Base-by-base conservation (phyloP, 345 rosid genomes). In the Eucalyptus polybractea region DNA sequence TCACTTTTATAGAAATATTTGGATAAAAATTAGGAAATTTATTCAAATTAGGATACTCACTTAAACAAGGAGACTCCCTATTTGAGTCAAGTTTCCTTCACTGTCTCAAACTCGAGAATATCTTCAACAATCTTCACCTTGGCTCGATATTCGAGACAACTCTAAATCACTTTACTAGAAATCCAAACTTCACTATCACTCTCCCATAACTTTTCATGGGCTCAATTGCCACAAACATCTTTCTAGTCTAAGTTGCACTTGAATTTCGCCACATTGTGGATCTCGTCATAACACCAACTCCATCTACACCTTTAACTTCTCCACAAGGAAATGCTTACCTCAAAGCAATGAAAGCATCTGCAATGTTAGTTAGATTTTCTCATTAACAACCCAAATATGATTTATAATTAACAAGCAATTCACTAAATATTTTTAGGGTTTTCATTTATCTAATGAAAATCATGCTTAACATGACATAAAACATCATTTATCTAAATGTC, bases 301-400 rank as follows among this genome's bases (percentile, higher is more conserved):
- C 76, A 67, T 19, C 0, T 67, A 6, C 37, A 67, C 6, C 21
- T 67, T 67, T 15, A 67, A 33, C 40, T n/a, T n/a, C 10, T 67
- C 3, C 3, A 53, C 24, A 53, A 53, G 56, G 10, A 17, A 53
- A 53, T 53, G 56, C 56, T 1, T 19, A 53, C 56, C 56, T 19
- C 1, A 53, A 0, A 19, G 5, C 0, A 53, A 53, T 53, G 56
- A 53, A 53, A 53, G 24, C 9, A 53, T 19, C 0, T 53, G 24
- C 2, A 53, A 53, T 53, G 56, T 19, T 53, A 53, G 24, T 53
- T 53, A 53, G 56, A 53, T 53, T 53, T 53, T 53, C 24, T 7
- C 24, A 53, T 19, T 53, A 53, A 53, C 56, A 53, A 53, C 10
- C 9, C 0, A 19, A 53, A 53, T 53, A 53, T 53, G 56, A 19